Conservation (phyloP, 441 rosid species). For the Manihot esculenta region DNA sequence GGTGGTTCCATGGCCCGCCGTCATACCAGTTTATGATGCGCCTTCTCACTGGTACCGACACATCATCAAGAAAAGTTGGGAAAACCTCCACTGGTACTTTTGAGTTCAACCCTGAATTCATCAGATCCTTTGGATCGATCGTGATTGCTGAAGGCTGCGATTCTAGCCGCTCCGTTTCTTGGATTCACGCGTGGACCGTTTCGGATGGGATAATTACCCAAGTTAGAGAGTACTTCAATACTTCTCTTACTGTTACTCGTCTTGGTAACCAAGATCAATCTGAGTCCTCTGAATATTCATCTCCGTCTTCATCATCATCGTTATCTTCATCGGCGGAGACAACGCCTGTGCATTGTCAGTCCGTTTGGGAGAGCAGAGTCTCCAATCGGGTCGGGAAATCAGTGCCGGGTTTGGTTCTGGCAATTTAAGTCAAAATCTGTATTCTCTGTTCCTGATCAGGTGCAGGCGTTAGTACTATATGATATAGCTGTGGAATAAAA, state of each 20-base stretch:
- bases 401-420: conserved; percentile 80
- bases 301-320: neutral
- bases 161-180: conserved; percentile 34
- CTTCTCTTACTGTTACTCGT: conserved; percentile 63
- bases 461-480: conserved; percentile 10
- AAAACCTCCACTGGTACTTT: conserved; percentile 31
- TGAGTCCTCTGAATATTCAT: conserved; percentile 18
- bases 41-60: conserved; percentile 67
- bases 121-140: conserved; percentile 39
- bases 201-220: conserved; percentile 63
- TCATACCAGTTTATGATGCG: conserved; percentile 95
- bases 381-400: conserved; percentile 65
- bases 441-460: neutral
- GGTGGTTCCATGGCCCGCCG: conserved; percentile 99
- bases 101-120: conserved; percentile 43
- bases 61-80: neutral
- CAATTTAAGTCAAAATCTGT: conserved; percentile 33
- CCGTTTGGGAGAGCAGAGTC: conserved; percentile 84
- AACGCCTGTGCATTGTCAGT: conserved; percentile 46
- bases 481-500: neutral
- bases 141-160: conserved; percentile 61
- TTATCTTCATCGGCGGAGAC: conserved; percentile 39
- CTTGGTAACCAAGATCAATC: conserved; percentile 30
- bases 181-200: conserved; percentile 75
- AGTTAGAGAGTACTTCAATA: conserved; percentile 66